Base-by-base conservation (phyloP, 2,329 filamentous ascomycete genomes). In the Clonostachys chloroleuca region DNA sequence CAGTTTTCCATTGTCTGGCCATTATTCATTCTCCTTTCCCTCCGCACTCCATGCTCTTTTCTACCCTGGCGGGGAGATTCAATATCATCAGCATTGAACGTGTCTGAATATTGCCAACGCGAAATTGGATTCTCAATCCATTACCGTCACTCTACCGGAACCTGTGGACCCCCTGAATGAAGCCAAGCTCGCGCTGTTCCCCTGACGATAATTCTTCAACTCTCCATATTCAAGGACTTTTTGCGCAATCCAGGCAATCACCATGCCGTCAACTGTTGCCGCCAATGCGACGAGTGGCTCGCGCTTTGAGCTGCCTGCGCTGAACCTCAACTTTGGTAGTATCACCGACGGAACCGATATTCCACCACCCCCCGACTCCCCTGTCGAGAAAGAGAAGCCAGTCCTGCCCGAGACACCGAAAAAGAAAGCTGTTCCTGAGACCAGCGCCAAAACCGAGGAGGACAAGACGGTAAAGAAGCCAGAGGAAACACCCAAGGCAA, bases 331-430 rank as follows among this genome's bases (percentile, higher is more conserved):
- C 54, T 81, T 82, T 55, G 71, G 73, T 49, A 79, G 74, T 42
- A 67, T 83, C 58, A 83, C 80, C 40, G 79, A 83, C 39, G 80
- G 80, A 46, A 83, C 80, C 59, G 59, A 79, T 57, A 83, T 83
- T 53, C 80, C 80, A 40, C 76, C 80, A 33, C 80, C 80, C 20
- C 69, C 68, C 42, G 77, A 78, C 16, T 82, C 78, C 43, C 79
- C 79, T 42, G 63, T 74, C 46, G 64, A 70, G 54, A 73, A 78
- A 59, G 39, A 69, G 68, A 41, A 68, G 70, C 47, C 72, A 70
- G 51, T 70, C 74, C 50, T 52, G 17, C 47, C 53, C 30, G 44
- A 44, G 17, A 30, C n/a, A 17, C 24, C 35, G 20, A 24, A 20
- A 40, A 39, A 24, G 36, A 17, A 18, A 33, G 44, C 43, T 37